A percentile compares a stretch with the other conserved stretches of the same genome.
Evolutionary conservation across 2,329 filamentous ascomycete species (phyloP).

Genomic region (Scolecobasidium constrictum): DNA sequence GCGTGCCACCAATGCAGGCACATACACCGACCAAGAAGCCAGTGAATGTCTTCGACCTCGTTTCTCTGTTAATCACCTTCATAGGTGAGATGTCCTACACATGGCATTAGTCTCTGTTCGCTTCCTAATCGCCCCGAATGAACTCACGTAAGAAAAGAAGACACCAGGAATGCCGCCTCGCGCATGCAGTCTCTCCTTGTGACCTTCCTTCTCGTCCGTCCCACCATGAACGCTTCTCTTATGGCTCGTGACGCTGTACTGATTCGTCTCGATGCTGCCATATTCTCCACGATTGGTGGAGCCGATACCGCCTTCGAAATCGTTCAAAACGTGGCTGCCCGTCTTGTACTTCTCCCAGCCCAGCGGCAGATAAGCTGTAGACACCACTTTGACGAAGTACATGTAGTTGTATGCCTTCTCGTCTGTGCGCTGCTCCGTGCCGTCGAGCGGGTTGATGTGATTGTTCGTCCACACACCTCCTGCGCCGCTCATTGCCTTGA

Average conservation of each 20-base stretch:
- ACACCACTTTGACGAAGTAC: conserved; percentile 99
- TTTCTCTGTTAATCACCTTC: conserved; percentile 98
- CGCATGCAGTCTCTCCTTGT: conserved; percentile 84
- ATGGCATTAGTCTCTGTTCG: neutral
- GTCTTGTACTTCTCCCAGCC: conserved; percentile 57
- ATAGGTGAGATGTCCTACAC: conserved; percentile 89
- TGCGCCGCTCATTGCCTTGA: conserved; percentile 46
- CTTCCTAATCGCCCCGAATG: no score
- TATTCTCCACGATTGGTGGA: conserved; percentile 53
- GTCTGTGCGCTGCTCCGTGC: conserved; percentile 61
- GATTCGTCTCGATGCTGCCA: conserved; percentile 91
- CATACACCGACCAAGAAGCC: conserved; percentile 91
- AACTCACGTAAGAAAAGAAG: conserved; percentile 91
- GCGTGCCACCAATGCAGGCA: conserved; percentile 84
- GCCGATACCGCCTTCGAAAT: conserved; percentile 32
- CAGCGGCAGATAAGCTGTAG: conserved; percentile 85
- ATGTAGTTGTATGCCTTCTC: conserved; percentile 92
- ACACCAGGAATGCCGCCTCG: conserved; percentile 89
- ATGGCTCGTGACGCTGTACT: conserved; percentile 96
- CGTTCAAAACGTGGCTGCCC: conserved; percentile 18
- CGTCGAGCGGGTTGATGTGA: conserved; percentile 84
- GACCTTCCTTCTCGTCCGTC: conserved; percentile 73
- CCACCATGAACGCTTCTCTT: conserved; percentile 80
- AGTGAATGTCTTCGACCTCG: conserved; percentile 76
- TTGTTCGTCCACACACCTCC: conserved; percentile 68